These are phyloP conservation scores for Hypoxylon trugodes DNA, from an alignment of 495 filamentous ascomycete species.

Conservation along the genomic window DNA sequence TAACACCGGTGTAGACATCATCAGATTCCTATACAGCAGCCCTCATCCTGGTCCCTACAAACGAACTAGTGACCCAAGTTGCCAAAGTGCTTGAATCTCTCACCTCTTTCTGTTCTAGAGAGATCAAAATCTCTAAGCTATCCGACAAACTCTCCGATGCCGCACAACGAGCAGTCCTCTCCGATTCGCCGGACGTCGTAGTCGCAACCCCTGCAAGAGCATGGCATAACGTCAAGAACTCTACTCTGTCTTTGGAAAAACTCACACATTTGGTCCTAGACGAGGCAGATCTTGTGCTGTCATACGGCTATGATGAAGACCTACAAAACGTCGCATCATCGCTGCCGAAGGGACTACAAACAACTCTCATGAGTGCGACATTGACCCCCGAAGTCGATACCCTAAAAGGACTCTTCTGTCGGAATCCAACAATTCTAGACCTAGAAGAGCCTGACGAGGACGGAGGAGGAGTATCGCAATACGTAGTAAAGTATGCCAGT, in stretches of 20 bases:
- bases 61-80: conserved; percentile 92
- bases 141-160: conserved; percentile 87
- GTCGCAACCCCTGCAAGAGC: conserved; percentile 87
- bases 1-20: conserved; percentile 41
- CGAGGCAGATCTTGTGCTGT: conserved; percentile 93
- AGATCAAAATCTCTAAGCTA: conserved; percentile 81
- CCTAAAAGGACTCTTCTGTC: conserved; percentile 86
- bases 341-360: conserved; percentile 86
- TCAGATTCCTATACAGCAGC: conserved; percentile 59
- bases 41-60: conserved; percentile 91
- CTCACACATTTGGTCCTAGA: conserved; percentile 88
- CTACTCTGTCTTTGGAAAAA: conserved; percentile 71
- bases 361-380: conserved; percentile 91
- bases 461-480: conserved; percentile 80
- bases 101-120: conserved; percentile 82
- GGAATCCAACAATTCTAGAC: conserved; percentile 77
- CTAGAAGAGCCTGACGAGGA: conserved; percentile 76
- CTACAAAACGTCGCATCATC: conserved; percentile 77
- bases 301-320: conserved; percentile 93
- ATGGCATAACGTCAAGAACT: conserved; percentile 72
- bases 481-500: conserved; percentile 73
- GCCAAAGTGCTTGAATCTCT: conserved; percentile 75
- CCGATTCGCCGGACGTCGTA: conserved; percentile 88
- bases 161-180: conserved; percentile 82
- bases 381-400: conserved; percentile 85